Evolutionary conservation across 2,329 filamentous ascomycete genomes (phyloP).

Genomic region (Cercospora brassicicola): DNA sequence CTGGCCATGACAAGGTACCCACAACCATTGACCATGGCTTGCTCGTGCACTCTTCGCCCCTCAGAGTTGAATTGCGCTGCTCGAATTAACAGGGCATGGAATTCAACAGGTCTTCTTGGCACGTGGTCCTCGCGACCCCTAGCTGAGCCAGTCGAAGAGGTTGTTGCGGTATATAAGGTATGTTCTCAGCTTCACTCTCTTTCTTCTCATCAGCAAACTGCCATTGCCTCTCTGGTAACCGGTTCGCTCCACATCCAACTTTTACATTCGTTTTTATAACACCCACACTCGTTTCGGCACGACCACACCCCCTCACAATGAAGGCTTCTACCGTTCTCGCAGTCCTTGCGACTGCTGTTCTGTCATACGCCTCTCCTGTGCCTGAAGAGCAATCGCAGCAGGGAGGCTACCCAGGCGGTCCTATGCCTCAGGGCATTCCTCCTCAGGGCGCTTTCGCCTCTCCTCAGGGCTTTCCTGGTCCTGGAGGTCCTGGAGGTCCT

Average conservation of each 20-base stretch:
- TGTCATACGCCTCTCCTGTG: slow-evolving; percentile 16
- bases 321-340: slow-evolving; percentile 19
- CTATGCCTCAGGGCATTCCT: neutral
- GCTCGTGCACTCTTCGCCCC: slow-evolving; percentile 4
- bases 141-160: slow-evolving; percentile 5
- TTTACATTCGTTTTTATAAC: slow-evolving; percentile 22
- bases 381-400: slow-evolving; percentile 10
- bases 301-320: slow-evolving; percentile 9
- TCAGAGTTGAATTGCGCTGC: slow-evolving; percentile 20
- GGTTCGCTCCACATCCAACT: slow-evolving; percentile 22
- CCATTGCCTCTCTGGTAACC: slow-evolving; percentile 15
- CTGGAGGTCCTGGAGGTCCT: no score
- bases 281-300: slow-evolving; percentile 12
- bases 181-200: neutral
- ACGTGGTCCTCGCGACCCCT: slow-evolving; percentile 11
- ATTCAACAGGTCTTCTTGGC: slow-evolving; percentile 19
- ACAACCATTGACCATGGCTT: slow-evolving; percentile 7
- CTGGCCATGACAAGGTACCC: slow-evolving; percentile 1
- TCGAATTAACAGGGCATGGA: slow-evolving; percentile 18
- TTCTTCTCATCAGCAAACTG: slow-evolving; percentile 20
- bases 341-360: slow-evolving; percentile 18
- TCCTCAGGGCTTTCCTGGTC: no score
- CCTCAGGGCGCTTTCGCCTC: no score
- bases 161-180: slow-evolving; percentile 16
- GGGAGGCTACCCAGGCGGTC: neutral